A percentile compares a stretch with the other conserved stretches of the same genome.
These are phyloP conservation scores for Prunus kanzakura DNA, from an alignment of 306 rosid genomes.

Conservation along the genomic window DNA sequence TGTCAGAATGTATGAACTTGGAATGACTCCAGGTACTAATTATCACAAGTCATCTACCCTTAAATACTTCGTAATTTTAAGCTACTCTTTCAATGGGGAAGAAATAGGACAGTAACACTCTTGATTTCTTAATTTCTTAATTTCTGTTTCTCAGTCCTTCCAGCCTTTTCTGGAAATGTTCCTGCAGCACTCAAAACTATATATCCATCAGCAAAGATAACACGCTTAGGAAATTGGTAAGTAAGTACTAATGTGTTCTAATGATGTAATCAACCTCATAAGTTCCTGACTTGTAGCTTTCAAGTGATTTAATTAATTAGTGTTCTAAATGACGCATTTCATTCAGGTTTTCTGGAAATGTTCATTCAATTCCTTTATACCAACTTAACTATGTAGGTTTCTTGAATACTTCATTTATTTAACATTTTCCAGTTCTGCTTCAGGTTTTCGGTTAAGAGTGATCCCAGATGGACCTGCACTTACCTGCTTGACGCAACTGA, in stretches of 20 bases:
- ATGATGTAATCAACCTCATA: neutral
- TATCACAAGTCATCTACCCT: neutral
- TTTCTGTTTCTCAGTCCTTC: constrained; percentile 67
- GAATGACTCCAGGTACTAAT: constrained; percentile 87
- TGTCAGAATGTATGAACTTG: constrained; percentile 74
- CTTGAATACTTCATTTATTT: neutral
- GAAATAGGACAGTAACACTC: neutral
- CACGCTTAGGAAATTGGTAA: constrained; percentile 90
- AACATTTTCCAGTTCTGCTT: neutral
- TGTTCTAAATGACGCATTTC: too few species aligned
- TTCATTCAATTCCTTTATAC: neutral
- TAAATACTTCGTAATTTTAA: neutral
- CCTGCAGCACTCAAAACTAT: constrained; percentile 66
- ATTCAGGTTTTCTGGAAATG: too few species aligned
- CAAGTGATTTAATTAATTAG: neutral
- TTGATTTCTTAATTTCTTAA: constrained; percentile 18
- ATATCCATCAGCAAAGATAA: constrained; percentile 86
- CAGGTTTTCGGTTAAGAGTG: constrained; percentile 82
- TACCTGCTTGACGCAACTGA: constrained; percentile 95
- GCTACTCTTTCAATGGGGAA: neutral
- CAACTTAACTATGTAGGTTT: neutral
- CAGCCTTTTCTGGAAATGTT: constrained; percentile 92
- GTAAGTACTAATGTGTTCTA: constrained; percentile 10
- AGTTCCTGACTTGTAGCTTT: neutral
- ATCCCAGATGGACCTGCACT: constrained; percentile 83